Evolutionary conservation across 257 asterid genomes (phyloP), one percentile per base, ranked within the genome.

Genomic region (Solanum medicagineum): DNA sequence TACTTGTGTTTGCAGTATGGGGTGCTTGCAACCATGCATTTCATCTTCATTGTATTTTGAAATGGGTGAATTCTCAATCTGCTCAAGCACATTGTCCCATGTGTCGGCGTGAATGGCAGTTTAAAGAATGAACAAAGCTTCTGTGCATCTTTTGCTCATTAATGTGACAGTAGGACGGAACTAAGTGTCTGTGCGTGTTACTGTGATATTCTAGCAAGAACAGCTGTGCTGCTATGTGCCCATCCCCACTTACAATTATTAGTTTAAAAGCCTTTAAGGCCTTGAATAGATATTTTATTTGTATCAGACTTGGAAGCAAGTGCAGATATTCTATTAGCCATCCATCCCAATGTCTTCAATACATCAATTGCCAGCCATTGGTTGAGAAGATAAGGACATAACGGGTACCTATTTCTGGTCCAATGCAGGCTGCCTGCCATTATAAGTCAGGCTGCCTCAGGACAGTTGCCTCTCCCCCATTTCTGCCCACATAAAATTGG

Each of bases 81-180:
- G 87, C 96, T 54, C 97, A 92, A 87, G 98, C 99, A 15, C 99
- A 94, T 87, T 96, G 99, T 74, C 98, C 99, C 74, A 94, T 96
- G 97, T 95, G 99, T 86, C 95, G 99, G 42, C 88, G 98, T 88
- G 99, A 95, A 84, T 95, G 99, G 98, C 97, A 96, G 91, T 96
- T 93, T 86, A 94, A 96, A 88, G 98, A 91, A 73, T 95, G 84
- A 89, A 22, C 62, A 54, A 63, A n/a, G 20, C 29, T 74, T 40
- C 15, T 45, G 55, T 59, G 40, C 47, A 77, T 77, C 83, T 29
- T 79, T 79, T 53, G 49, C 19, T 53, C 65, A 53, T 79, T 47
- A 79, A 26, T 53, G 65, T 53, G 83, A 55, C 55, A 71, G 79
- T 69, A 40, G 53, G 79, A 75, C 22, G 60, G 60, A 45, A 73